These are phyloP conservation scores for Aurinia saxatilis DNA, from an alignment of 345 rosid genomes.

Conservation along the genomic window DNA sequence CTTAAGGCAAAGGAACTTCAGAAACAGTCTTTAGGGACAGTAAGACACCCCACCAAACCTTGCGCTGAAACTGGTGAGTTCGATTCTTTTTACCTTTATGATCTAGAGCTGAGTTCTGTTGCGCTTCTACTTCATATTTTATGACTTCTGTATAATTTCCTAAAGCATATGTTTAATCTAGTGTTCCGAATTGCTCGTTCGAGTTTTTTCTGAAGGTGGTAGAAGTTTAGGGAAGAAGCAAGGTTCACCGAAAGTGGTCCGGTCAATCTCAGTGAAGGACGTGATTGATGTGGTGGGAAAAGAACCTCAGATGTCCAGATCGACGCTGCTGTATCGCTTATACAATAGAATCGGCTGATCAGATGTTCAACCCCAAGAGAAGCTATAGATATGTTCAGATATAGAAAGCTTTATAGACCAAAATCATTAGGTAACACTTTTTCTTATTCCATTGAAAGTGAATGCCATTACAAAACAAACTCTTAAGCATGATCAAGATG, in stretches of 20 bases:
- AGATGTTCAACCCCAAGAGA: conserved; percentile 4
- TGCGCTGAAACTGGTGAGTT: conserved; percentile 41
- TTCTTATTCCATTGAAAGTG: conserved; percentile 20
- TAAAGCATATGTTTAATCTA: neutral
- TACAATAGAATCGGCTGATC: conserved; percentile 35
- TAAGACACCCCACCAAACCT: conserved; percentile 36
- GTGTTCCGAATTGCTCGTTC: conserved; percentile 1
- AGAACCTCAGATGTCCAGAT: conserved; percentile 79
- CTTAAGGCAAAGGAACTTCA: conserved; percentile 87
- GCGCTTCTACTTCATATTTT: neutral
- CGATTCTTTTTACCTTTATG: neutral
- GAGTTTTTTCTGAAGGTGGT: conserved; percentile 27
- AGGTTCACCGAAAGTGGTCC: conserved; percentile 38
- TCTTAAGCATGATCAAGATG: conserved; percentile 22
- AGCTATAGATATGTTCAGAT: neutral
- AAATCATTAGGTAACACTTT: neutral
- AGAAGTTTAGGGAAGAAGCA: conserved; percentile 50
- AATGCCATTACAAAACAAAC: conserved; percentile 22
- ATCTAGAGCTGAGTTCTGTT: neutral
- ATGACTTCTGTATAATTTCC: neutral
- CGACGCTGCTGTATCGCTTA: conserved; percentile 54
- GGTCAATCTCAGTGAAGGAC: conserved; percentile 57
- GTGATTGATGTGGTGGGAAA: conserved; percentile 72
- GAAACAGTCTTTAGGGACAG: conserved; percentile 38
- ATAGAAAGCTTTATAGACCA: neutral